Evolutionary conservation across 352 stramenopile genomes (phyloP), one percentile per base, ranked within the genome.

Genomic region (Pythium utonaiense): DNA sequence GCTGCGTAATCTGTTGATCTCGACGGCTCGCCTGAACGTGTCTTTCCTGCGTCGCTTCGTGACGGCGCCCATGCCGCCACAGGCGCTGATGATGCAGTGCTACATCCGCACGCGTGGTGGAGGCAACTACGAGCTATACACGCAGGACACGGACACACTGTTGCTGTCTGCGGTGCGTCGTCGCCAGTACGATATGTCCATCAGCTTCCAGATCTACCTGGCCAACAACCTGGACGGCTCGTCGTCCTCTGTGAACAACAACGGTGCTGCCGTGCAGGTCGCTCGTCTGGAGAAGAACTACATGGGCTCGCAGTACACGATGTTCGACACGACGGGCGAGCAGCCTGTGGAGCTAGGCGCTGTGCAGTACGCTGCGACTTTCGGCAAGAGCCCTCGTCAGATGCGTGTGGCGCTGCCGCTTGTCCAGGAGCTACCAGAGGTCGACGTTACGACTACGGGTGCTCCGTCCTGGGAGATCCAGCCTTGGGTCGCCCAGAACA

Each of bases 241-340:
- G n/a, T n/a, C n/a, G n/a, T n/a, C n/a, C n/a, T n/a, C n/a, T n/a
- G n/a, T n/a, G n/a, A n/a, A n/a, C n/a, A n/a, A n/a, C n/a, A n/a
- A n/a, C n/a, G n/a, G n/a, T n/a, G 60, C 42, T n/a, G 50, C 62
- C 6, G 64, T 82, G 27, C 82, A 86, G 27, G 78, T 93, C 34
- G 84, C 80, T 17, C 70, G 84, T 25, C 67, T 93, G n/a, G 84
- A 93, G 64, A 91, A 91, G 69, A 93, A 93, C 66, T 93, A 91
- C 70, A 91, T 93, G 79, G 84, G 84, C 17, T 91, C 81, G 17
- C 84, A 93, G 78, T 93, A 93, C 78, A 91, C 82, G 3, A 88
- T 93, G 73, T 86, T 78, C 55, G 78, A 89, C 62, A 91, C 75
- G 42, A 81, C 70, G 0, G 71, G 77, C 10, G 76, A 90, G 47